Conservation (phyloP, 1,284 basidiomycete genomes). For the Hemileia vastatrix region DNA sequence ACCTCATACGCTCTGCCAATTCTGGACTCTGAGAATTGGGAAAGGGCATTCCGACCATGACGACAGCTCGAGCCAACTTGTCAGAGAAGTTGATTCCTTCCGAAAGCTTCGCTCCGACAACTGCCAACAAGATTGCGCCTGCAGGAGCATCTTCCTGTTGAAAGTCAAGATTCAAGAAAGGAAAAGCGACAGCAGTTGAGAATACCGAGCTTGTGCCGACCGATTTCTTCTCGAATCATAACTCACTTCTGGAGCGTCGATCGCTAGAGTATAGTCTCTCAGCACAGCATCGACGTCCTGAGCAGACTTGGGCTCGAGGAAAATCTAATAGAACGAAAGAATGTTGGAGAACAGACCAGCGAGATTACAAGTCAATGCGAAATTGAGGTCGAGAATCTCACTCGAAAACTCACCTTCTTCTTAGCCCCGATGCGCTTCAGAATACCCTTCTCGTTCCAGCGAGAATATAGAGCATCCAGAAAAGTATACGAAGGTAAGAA, state of each 20-base stretch:
- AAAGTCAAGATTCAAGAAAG: neutral
- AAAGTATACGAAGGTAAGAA: conserved; percentile 91
- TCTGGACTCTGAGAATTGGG: conserved; percentile 84
- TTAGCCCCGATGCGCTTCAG: conserved; percentile 58
- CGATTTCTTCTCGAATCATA: conserved; percentile 12
- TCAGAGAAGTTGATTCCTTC: conserved; percentile 76
- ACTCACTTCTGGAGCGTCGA: conserved; percentile 47
- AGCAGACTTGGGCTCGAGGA: conserved; percentile 74
- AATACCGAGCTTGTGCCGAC: conserved; percentile 8
- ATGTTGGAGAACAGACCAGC: neutral
- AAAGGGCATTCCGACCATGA: conserved; percentile 82
- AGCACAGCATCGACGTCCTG: conserved; percentile 67
- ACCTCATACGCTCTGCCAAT: conserved; percentile 79
- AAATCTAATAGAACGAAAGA: conserved; percentile 52
- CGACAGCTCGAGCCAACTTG: conserved; percentile 73
- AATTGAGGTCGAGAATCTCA: conserved; percentile 33
- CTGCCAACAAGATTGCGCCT: conserved; percentile 53
- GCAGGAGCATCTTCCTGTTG: neutral
- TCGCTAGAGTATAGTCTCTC: conserved; percentile 62
- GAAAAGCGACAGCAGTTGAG: too few relatives aligned
- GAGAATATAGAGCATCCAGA: conserved; percentile 57
- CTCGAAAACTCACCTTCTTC: conserved; percentile 54
- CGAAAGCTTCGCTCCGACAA: conserved; percentile 90
- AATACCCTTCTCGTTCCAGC: conserved; percentile 60
- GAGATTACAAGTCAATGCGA: conserved; percentile 14